Evolutionary conservation across 2,329 filamentous ascomycete species (phyloP).

Genomic region (Pseudonectria foliicola): DNA sequence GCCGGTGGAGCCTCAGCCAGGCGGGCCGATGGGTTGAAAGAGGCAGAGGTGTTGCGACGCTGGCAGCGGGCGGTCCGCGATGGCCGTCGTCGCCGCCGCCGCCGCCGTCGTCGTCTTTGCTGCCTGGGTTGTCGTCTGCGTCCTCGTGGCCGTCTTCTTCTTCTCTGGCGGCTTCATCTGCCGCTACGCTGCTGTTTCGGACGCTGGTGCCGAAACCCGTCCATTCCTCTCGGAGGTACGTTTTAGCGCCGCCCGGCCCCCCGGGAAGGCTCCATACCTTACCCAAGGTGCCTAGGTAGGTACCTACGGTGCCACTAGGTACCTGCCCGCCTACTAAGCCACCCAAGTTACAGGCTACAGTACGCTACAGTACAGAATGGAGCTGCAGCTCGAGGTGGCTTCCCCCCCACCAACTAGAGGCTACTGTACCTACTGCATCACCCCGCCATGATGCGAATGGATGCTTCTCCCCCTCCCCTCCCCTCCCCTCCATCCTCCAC

Average conservation of each 20-base stretch:
- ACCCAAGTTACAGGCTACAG: too few species aligned
- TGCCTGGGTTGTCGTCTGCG: background rate
- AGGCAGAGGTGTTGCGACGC: too few species aligned
- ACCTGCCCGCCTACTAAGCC: too few species aligned
- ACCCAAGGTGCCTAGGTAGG: too few species aligned
- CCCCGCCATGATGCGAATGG: too few species aligned
- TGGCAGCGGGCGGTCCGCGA: too few species aligned
- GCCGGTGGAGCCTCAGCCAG: constrained; percentile 17
- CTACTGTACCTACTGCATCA: background rate
- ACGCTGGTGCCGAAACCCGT: constrained; percentile 9
- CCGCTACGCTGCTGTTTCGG: too few species aligned
- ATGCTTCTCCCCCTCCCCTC: background rate
- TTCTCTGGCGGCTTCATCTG: too few species aligned
- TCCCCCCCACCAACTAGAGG: constrained; percentile 6
- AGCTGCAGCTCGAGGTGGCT: too few species aligned
- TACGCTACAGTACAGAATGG: too few species aligned
- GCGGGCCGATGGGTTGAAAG: constrained; percentile 4
- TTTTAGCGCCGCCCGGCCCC: constrained; percentile 7
- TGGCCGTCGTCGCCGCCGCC: background rate
- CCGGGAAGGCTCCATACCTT: background rate
- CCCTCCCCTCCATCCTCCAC: constrained; percentile 1
- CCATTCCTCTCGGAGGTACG: constrained; percentile 22
- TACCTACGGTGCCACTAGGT: background rate
- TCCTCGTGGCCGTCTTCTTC: background rate
- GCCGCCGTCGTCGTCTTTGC: background rate